Percentiles rank a stretch among this genome's conserved stretches.
Evolutionary conservation across 768 basidiomycete genomes (phyloP).

Genomic region (Boletus edulis): DNA sequence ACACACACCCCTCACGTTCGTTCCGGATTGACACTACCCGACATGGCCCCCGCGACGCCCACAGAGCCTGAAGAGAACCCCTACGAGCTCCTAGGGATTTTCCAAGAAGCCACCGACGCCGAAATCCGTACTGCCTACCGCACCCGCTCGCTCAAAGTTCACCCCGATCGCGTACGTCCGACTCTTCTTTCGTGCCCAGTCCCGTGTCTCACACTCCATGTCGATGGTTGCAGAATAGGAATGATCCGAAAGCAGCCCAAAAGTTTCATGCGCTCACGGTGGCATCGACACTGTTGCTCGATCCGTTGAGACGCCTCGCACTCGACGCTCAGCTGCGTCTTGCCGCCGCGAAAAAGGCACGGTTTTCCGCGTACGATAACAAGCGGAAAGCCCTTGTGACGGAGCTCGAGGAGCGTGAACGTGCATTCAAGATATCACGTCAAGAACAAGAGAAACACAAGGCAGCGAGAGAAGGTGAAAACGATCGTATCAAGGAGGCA

Average conservation of each 20-base stretch:
- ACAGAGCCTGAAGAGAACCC: constrained; percentile 64
- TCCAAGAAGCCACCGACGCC: constrained; percentile 64
- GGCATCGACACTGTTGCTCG: constrained; percentile 78
- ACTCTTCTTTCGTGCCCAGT: constrained; percentile 6
- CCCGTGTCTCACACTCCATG: constrained; percentile 5
- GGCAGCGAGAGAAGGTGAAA: constrained; percentile 52
- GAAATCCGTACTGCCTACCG: constrained; percentile 82
- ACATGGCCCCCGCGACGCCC: constrained; percentile 26
- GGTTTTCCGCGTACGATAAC: constrained; percentile 66
- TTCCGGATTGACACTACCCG: neutral
- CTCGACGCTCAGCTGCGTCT: constrained; percentile 77
- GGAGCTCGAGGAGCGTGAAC: constrained; percentile 77
- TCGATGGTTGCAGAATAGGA: constrained; percentile 54
- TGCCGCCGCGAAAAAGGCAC: constrained; percentile 63
- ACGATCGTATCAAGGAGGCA: constrained; percentile 73
- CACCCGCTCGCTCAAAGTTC: constrained; percentile 77
- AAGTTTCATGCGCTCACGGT: constrained; percentile 85
- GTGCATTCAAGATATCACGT: constrained; percentile 69
- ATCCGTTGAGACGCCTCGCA: constrained; percentile 74
- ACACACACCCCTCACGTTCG: neutral
- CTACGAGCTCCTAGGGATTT: constrained; percentile 67
- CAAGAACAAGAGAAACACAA: constrained; percentile 62
- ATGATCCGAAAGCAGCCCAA: constrained; percentile 79
- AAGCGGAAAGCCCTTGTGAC: constrained; percentile 75
- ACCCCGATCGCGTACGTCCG: constrained; percentile 74